A percentile compares a stretch with the other conserved stretches of the same genome.
These are phyloP conservation scores for Ensete glaucum DNA, from an alignment of 176 grass and related monocot genomes.

Conservation along the genomic window DNA sequence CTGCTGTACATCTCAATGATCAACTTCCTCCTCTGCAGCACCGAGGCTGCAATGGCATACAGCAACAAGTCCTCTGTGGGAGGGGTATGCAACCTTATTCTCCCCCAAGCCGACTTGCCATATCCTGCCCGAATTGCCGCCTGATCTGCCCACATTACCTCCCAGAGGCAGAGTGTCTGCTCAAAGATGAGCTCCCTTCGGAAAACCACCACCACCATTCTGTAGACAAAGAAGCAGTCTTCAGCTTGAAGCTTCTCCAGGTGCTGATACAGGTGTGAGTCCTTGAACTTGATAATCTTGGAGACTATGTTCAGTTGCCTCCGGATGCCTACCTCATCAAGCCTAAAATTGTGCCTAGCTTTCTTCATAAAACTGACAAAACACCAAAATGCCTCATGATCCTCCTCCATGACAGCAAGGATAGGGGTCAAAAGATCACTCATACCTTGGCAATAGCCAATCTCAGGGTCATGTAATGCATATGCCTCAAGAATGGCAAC, in stretches of 20 bases:
- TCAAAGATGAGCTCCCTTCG: constrained; percentile 87
- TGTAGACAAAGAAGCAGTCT: constrained; percentile 97
- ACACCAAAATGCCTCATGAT: constrained; percentile 90
- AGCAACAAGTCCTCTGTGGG: constrained; percentile 81
- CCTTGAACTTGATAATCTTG: constrained; percentile 91
- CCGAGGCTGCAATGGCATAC: constrained; percentile 85
- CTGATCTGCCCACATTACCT: constrained; percentile 97
- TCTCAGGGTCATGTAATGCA: constrained; percentile 71
- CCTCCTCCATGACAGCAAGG: constrained; percentile 68
- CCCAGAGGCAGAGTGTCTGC: constrained; percentile 86
- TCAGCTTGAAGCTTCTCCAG: constrained; percentile 95
- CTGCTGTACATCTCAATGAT: constrained; percentile 93
- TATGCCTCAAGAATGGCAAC: constrained; percentile 80
- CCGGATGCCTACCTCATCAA: constrained; percentile 81
- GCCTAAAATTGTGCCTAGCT: constrained; percentile 89
- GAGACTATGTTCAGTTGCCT: constrained; percentile 89
- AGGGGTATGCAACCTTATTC: constrained; percentile 63
- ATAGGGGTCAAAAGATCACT: constrained; percentile 92
- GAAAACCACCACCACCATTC: constrained; percentile 96
- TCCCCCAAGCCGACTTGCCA: constrained; percentile 67
- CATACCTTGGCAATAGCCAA: constrained; percentile 97
- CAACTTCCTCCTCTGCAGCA: constrained; percentile 82
- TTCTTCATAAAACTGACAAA: constrained; percentile 94
- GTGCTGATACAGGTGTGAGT: constrained; percentile 70
- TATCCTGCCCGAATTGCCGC: constrained; percentile 69